Evolutionary conservation across 2,329 filamentous ascomycete species (phyloP).

Genomic region (Trichoderma brevicompactum): DNA sequence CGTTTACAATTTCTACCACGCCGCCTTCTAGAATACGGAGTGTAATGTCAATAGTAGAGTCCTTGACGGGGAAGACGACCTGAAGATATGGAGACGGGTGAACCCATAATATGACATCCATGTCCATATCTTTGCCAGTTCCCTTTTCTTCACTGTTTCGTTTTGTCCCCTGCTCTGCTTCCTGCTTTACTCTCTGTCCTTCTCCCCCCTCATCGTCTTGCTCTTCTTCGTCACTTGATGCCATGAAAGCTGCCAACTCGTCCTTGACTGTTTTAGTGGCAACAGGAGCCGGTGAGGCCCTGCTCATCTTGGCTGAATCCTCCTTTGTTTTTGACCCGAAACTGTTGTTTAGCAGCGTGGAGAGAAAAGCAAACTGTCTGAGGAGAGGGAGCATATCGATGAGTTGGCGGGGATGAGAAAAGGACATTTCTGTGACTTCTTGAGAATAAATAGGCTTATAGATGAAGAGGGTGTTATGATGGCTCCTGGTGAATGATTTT

Average conservation of each 20-base stretch:
- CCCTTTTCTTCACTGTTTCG: neutral
- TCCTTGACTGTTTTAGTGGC: slow-evolving; percentile 38
- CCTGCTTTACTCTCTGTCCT: neutral
- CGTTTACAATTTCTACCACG: slow-evolving; percentile 59
- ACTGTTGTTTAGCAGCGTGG: slow-evolving; percentile 64
- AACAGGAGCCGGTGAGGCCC: slow-evolving; percentile 23
- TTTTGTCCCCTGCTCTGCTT: neutral
- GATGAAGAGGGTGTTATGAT: slow-evolving; percentile 67
- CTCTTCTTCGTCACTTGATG: neutral
- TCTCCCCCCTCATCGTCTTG: neutral
- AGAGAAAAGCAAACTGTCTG: slow-evolving; percentile 75
- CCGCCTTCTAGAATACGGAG: slow-evolving; percentile 65
- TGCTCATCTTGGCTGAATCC: neutral
- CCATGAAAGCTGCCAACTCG: slow-evolving; percentile 43
- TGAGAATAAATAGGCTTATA: slow-evolving; percentile 75
- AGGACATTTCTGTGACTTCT: slow-evolving; percentile 69
- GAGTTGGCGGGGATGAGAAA: slow-evolving; percentile 78
- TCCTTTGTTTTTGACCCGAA: slow-evolving; percentile 52
- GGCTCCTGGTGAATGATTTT: slow-evolving; percentile 42
- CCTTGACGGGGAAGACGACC: slow-evolving; percentile 58
- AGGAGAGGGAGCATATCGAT: slow-evolving; percentile 73
- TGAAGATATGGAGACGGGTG: slow-evolving; percentile 55
- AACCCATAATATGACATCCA: slow-evolving; percentile 59
- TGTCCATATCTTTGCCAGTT: slow-evolving; percentile 36
- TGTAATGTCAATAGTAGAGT: slow-evolving; percentile 56